These are phyloP conservation scores for Roridomyces roridus DNA, from an alignment of 768 basidiomycete species.

Conservation along the genomic window DNA sequence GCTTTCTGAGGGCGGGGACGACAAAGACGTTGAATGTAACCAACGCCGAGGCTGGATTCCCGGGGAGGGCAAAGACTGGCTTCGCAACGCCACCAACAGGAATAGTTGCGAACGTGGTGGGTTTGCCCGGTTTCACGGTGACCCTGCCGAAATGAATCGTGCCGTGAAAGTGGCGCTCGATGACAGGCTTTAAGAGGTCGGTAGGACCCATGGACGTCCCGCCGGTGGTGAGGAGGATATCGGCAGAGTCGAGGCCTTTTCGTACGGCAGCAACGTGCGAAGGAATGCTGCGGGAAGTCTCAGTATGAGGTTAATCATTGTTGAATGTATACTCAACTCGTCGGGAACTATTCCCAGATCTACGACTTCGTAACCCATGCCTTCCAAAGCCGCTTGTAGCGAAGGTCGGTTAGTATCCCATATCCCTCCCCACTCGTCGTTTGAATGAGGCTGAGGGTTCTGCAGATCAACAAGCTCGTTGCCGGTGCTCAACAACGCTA, in stretches of 20 bases:
- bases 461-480: constrained; percentile 80
- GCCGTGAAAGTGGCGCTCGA: constrained; percentile 79
- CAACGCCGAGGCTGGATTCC: constrained; percentile 88
- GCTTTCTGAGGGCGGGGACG: constrained; percentile 73
- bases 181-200: constrained; percentile 87
- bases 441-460: constrained; percentile 36
- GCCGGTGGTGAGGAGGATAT: constrained; percentile 84
- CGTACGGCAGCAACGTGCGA: constrained; percentile 64
- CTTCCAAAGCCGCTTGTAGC: constrained; percentile 68
- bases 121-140: constrained; percentile 84
- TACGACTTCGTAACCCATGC: constrained; percentile 76
- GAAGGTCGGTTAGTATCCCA: constrained; percentile 90
- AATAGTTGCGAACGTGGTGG: constrained; percentile 88
- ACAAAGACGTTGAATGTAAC: constrained; percentile 89
- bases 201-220: constrained; percentile 93
- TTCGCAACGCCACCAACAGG: constrained; percentile 53
- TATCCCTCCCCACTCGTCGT: constrained; percentile 68
- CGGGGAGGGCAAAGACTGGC: constrained; percentile 84
- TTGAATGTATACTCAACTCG: constrained; percentile 49
- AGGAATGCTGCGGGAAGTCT: constrained; percentile 46
- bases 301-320: not conserved
- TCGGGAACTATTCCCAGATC: constrained; percentile 86
- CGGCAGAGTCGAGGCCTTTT: constrained; percentile 64
- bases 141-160: constrained; percentile 88
- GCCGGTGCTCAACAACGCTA: constrained; percentile 86